A percentile compares a stretch with the other conserved stretches of the same genome.
Conservation (phyloP, 2,329 filamentous ascomycete genomes). For the Colletotrichum navitas region DNA sequence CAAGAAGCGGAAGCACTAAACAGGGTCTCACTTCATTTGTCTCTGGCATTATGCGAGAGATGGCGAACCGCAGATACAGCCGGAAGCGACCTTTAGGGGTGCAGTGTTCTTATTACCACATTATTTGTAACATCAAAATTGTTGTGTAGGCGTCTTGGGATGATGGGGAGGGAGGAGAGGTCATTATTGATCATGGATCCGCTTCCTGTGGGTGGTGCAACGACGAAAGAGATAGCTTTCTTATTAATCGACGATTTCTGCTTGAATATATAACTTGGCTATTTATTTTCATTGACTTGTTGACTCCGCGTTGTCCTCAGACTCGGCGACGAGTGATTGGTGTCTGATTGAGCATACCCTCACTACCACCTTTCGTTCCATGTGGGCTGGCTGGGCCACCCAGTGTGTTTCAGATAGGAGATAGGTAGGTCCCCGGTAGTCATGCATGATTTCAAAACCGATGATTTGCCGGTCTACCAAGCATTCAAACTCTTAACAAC, state of each 20-base stretch:
- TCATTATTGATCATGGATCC: constrained; percentile 14
- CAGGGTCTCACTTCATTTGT: not conserved
- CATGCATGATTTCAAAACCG: not conserved
- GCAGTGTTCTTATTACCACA: constrained; percentile 34
- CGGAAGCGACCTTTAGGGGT: constrained; percentile 8
- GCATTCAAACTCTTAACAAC: constrained; percentile 15
- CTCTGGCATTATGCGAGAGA: not conserved
- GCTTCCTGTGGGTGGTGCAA: constrained; percentile 14
- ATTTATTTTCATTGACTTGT: not conserved
- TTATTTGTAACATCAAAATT: constrained; percentile 40
- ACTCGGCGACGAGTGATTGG: not conserved
- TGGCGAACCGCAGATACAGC: constrained; percentile 9
- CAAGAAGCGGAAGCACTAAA: constrained; percentile 74
- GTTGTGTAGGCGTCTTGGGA: constrained; percentile 39
- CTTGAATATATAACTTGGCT: not conserved
- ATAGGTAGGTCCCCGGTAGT: not conserved
- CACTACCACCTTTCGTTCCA: too few species aligned
- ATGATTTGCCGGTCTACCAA: constrained; percentile 26
- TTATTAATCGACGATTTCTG: constrained; percentile 28
- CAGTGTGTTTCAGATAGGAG: not conserved
- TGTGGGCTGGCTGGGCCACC: not conserved
- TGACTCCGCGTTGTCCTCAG: too few species aligned
- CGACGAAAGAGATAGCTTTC: constrained; percentile 31
- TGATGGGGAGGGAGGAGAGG: constrained; percentile 1
- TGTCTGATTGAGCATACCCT: not conserved